Conservation (phyloP, 192 early-diverging fungal genomes). For the Coemansia sp. region DNA sequence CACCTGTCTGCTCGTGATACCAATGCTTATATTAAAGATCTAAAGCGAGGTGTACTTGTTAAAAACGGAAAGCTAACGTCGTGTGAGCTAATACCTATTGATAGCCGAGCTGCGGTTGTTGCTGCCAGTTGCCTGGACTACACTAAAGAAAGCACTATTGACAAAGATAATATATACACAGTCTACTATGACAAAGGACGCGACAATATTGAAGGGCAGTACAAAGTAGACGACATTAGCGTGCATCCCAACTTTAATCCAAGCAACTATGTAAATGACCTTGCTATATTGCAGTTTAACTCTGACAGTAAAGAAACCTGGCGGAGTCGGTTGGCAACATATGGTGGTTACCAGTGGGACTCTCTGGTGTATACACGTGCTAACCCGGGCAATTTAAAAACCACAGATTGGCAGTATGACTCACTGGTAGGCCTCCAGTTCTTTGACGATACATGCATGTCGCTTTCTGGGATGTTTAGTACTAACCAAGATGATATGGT, state of each 20-base stretch:
- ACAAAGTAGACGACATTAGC: constrained; percentile 4
- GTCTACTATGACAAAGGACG: constrained; percentile 9
- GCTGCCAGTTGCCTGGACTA: constrained; percentile 17
- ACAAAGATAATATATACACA: constrained; percentile 8
- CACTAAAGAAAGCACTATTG: background rate
- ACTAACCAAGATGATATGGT: background rate
- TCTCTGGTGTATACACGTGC: background rate
- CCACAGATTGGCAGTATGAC: background rate
- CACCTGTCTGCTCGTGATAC: background rate
- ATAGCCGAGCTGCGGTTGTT: constrained; percentile 10
- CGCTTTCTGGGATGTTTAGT: background rate
- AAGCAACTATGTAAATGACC: constrained; percentile 7
- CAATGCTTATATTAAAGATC: background rate
- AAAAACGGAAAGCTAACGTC: constrained; percentile 15
- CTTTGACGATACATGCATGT: background rate
- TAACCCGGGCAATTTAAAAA: background rate
- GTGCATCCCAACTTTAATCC: constrained; percentile 12
- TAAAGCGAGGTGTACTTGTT: constrained; percentile 14
- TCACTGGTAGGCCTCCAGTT: background rate
- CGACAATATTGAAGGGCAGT: background rate
- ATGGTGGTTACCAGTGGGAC: background rate
- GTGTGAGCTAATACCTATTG: constrained; percentile 13
- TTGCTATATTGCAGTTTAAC: constrained; percentile 22
- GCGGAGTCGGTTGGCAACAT: background rate
- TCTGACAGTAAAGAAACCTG: background rate